Evolutionary conservation across 2,329 filamentous ascomycete species (phyloP).

Genomic region (Pseudopithomyces chartarum): DNA sequence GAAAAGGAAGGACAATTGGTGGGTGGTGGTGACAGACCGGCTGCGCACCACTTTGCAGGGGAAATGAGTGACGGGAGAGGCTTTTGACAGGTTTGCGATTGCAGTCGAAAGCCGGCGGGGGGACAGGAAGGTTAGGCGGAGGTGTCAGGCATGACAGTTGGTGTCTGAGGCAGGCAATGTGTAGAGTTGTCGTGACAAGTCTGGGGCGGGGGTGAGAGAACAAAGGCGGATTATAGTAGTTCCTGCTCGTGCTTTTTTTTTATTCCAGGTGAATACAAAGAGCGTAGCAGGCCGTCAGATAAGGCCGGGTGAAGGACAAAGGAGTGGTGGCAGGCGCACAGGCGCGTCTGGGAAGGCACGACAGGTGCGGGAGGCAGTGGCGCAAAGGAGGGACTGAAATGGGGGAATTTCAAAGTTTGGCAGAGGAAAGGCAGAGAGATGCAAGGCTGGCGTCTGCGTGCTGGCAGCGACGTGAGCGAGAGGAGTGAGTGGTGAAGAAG

Average conservation of each 20-base stretch:
- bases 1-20: conserved; percentile 12
- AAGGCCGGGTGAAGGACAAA: conserved; percentile 1
- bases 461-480: conserved; percentile 15
- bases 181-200: conserved; percentile 30
- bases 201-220: conserved; percentile 20
- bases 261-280: not conserved
- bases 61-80: conserved; percentile 35
- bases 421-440: conserved; percentile 4
- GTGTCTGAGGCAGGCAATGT: conserved; percentile 39
- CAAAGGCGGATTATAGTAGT: conserved; percentile 22
- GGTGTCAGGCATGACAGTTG: conserved; percentile 37
- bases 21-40: conserved; percentile 44
- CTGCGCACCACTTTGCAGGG: conserved; percentile 41
- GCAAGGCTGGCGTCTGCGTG: conserved; percentile 35
- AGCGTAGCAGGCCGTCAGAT: not conserved
- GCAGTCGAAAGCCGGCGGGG: conserved; percentile 15
- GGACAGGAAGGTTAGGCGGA: conserved; percentile 24
- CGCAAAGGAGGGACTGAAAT: conserved; percentile 23
- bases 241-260: not conserved
- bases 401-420: conserved; percentile 8
- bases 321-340: conserved; percentile 31
- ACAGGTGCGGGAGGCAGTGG: conserved; percentile 15
- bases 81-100: conserved; percentile 21
- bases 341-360: conserved; percentile 20
- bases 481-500: conserved; percentile 32